Conservation (phyloP, 768 basidiomycete genomes). For the Calocybe cyanea region DNA sequence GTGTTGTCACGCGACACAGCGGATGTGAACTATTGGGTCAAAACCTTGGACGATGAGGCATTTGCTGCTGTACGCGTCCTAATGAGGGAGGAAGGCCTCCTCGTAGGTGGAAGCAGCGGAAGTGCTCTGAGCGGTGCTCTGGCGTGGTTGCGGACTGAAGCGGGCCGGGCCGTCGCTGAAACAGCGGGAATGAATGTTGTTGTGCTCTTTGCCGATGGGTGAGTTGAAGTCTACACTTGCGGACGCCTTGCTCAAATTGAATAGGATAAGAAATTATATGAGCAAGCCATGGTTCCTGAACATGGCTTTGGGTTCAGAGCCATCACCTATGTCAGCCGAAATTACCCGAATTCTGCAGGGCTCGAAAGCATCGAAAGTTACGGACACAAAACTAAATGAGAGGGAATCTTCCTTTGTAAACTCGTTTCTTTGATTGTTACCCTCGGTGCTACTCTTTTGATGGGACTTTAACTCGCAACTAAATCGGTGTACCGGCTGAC, state of each 20-base stretch:
- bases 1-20: slow-evolving; percentile 65
- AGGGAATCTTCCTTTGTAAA: neutral
- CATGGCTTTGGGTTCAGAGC: slow-evolving; percentile 53
- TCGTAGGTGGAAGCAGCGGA: slow-evolving; percentile 93
- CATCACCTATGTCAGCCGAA: slow-evolving; percentile 46
- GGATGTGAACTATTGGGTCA: slow-evolving; percentile 78
- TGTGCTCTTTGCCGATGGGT: slow-evolving; percentile 88
- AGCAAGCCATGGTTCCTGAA: slow-evolving; percentile 89
- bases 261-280: slow-evolving; percentile 90
- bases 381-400: neutral
- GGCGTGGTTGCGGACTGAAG: slow-evolving; percentile 68
- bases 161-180: slow-evolving; percentile 59
- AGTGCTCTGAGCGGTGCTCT: slow-evolving; percentile 78
- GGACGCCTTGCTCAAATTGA: slow-evolving; percentile 2
- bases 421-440: neutral
- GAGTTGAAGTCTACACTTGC: slow-evolving; percentile 23
- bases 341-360: slow-evolving; percentile 35
- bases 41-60: slow-evolving; percentile 77
- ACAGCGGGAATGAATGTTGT: slow-evolving; percentile 84
- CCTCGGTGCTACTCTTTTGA: no score
- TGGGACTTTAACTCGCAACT: no score
- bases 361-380: neutral
- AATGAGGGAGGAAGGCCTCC: slow-evolving; percentile 82
- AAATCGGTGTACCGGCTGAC: no score
- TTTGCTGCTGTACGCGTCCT: slow-evolving; percentile 71